phyloP scores from a whole-genome alignment of 176 grass and related monocot genomes.

The Zizania latifolia region DNA sequence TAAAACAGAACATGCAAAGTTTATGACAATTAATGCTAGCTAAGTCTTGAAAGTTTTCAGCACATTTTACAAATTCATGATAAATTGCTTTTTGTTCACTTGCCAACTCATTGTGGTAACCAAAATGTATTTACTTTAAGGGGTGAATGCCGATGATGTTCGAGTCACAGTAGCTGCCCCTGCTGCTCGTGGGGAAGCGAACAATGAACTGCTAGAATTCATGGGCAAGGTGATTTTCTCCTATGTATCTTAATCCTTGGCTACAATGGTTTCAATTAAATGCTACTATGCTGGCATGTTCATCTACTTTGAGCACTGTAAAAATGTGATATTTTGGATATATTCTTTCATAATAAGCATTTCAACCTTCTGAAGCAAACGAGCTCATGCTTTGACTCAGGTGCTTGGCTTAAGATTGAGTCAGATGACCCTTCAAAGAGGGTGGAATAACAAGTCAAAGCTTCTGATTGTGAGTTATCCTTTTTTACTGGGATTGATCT shows the following conservation, averaged over 20 bases:
- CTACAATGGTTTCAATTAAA: neutral
- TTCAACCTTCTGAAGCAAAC: neutral
- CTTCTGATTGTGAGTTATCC: slow-evolving; percentile 85
- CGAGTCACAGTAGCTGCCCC: slow-evolving; percentile 81
- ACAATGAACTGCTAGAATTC: slow-evolving; percentile 87
- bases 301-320: neutral
- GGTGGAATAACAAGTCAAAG: slow-evolving; percentile 99
- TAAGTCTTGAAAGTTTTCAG: neutral
- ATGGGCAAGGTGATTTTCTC: slow-evolving; percentile 80
- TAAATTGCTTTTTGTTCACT: slow-evolving; percentile 16
- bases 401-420: slow-evolving; percentile 92
- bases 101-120: slow-evolving; percentile 2
- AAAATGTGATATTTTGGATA: neutral
- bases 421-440: slow-evolving; percentile 99
- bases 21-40: neutral
- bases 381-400: slow-evolving; percentile 33
- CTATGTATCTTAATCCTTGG: neutral
- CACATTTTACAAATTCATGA: neutral
- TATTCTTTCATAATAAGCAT: neutral
- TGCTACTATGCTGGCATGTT: neutral
- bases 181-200: slow-evolving; percentile 91
- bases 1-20: neutral
- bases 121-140: slow-evolving; percentile 41
- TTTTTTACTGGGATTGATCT: no score
- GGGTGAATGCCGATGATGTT: slow-evolving; percentile 96